Conservation (phyloP, 2,329 filamentous ascomycete species). For the Esteya vermicola region DNA sequence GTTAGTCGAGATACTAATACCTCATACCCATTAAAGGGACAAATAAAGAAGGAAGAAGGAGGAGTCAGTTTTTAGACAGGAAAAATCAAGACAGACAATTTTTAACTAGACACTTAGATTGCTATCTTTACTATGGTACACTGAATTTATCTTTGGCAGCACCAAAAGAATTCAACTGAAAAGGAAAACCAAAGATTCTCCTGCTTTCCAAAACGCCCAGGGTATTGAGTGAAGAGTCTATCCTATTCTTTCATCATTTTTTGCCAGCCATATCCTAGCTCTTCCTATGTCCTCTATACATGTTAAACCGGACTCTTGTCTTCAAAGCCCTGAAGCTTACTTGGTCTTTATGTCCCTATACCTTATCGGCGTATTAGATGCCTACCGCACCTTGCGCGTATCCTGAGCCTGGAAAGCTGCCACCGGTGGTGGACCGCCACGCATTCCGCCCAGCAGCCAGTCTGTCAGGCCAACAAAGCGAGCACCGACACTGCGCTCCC, state of each 20-base stretch:
- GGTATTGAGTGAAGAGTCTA: slow-evolving; percentile 11
- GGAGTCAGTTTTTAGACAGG: no score
- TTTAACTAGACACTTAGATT: no score
- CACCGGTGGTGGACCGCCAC: slow-evolving; percentile 15
- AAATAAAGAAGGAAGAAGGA: no score
- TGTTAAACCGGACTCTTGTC: no score
- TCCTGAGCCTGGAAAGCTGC: slow-evolving; percentile 10
- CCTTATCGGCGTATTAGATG: no score
- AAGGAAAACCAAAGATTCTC: background rate
- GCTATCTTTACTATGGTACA: background rate
- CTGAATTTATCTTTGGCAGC: no score
- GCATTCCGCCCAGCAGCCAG: slow-evolving; percentile 75
- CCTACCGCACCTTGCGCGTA: slow-evolving; percentile 6
- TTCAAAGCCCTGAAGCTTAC: no score
- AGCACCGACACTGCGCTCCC: slow-evolving; percentile 66
- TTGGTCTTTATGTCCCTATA: no score
- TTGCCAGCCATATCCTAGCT: background rate
- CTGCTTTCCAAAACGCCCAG: slow-evolving; percentile 4
- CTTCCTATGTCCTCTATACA: no score
- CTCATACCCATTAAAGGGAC: no score
- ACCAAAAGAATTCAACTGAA: background rate
- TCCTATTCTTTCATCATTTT: background rate
- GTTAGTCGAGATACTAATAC: no score
- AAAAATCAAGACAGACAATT: no score
- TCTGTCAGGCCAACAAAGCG: slow-evolving; percentile 86